Evolutionary conservation across 1,284 basidiomycete genomes (phyloP).

Genomic region (Austropuccinia psidii): DNA sequence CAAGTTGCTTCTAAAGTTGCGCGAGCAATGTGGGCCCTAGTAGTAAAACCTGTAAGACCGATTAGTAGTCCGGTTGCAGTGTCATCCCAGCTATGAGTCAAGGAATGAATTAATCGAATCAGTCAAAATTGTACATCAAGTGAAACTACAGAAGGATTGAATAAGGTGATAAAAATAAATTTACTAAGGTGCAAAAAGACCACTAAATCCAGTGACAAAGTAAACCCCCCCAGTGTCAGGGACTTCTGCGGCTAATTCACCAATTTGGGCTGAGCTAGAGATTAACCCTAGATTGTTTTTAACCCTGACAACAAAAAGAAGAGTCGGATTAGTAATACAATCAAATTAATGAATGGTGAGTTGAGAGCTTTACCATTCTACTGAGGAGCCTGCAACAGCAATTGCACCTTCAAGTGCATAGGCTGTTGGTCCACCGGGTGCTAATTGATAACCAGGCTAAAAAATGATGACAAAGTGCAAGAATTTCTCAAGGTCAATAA

Average conservation of each 20-base stretch:
- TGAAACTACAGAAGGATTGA: background rate
- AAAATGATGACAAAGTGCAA: background rate
- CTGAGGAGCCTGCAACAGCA: conserved; percentile 85
- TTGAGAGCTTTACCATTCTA: conserved; percentile 61
- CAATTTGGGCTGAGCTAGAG: conserved; percentile 70
- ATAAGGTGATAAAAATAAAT: background rate
- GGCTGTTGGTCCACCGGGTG: conserved; percentile 65
- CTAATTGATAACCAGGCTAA: conserved; percentile 75
- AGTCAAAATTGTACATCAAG: background rate
- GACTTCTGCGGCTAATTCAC: conserved; percentile 69
- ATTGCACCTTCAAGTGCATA: conserved; percentile 95
- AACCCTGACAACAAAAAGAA: conserved; percentile 51
- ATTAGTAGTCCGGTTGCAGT: conserved; percentile 74
- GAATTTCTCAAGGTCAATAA: too few relatives aligned
- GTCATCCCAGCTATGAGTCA: conserved; percentile 69
- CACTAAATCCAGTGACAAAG: conserved; percentile 94
- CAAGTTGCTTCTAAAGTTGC: conserved; percentile 79
- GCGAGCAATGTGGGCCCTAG: conserved; percentile 83
- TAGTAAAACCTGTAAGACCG: conserved; percentile 83
- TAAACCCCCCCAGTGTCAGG: conserved; percentile 83
- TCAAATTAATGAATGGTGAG: background rate
- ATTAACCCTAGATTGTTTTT: conserved; percentile 85
- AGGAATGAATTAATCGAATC: background rate
- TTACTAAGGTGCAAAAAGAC: conserved; percentile 65
- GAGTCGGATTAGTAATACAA: background rate